Percentiles rank a stretch among this genome's conserved stretches.
phyloP scores from a whole-genome alignment of 441 rosid species.

The Viola pubescens region DNA sequence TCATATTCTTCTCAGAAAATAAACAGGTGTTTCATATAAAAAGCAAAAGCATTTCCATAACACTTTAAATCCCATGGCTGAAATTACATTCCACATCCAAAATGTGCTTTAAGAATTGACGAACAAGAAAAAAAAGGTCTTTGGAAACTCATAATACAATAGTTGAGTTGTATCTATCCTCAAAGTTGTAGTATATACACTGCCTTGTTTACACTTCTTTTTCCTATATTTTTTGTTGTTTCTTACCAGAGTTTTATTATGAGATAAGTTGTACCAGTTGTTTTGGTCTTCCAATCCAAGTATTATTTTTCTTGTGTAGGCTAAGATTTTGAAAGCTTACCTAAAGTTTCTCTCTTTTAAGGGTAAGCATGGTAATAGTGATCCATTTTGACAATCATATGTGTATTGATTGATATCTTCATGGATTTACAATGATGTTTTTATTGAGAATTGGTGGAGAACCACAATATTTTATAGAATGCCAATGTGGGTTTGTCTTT shows the following conservation, averaged over 20 bases:
- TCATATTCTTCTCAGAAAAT: background rate
- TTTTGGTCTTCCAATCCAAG: too few relatives aligned
- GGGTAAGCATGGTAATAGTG: background rate
- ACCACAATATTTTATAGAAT: conserved; percentile 15
- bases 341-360: too few relatives aligned
- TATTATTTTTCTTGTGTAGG: too few relatives aligned
- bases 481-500: conserved; percentile 10
- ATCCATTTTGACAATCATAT: background rate
- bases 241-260: too few relatives aligned
- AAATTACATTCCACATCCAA: conserved; percentile 20
- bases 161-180: too few relatives aligned
- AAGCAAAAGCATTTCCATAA: conserved; percentile 11
- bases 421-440: conserved; percentile 4
- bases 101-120: background rate
- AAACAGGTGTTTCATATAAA: conserved; percentile 1
- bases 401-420: background rate
- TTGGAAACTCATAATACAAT: too few relatives aligned
- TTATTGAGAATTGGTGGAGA: conserved; percentile 12
- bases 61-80: conserved; percentile 8
- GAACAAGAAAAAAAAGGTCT: too few relatives aligned
- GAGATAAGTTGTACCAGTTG: too few relatives aligned
- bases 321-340: too few relatives aligned
- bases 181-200: too few relatives aligned
- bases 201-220: too few relatives aligned
- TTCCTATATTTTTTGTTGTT: too few relatives aligned